Evolutionary conservation across 495 filamentous ascomycete species (phyloP).

Genomic region (Neurospora sp.): DNA sequence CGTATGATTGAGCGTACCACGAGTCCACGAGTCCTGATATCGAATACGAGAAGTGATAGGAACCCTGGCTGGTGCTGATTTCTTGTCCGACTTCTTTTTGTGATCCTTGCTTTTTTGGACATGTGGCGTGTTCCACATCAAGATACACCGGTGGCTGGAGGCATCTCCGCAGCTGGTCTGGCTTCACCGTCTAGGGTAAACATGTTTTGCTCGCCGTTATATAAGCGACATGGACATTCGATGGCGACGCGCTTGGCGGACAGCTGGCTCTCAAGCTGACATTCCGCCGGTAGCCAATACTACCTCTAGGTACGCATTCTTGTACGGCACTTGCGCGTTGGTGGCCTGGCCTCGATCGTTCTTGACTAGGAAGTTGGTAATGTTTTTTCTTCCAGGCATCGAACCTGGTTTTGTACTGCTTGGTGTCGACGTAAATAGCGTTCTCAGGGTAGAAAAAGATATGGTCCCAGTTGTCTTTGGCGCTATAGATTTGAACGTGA

Average conservation of each 20-base stretch:
- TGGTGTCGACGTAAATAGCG: no score
- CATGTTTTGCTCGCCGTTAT: background rate
- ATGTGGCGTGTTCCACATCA: background rate
- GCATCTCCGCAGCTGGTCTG: background rate
- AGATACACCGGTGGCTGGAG: background rate
- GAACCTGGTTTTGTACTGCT: no score
- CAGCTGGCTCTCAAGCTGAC: background rate
- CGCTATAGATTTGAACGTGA: no score
- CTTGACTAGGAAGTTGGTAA: no score
- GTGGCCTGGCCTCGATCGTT: no score
- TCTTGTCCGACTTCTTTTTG: background rate
- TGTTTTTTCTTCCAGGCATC: no score
- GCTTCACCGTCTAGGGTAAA: background rate
- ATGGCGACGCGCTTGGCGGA: background rate
- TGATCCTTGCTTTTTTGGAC: background rate
- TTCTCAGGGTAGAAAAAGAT: no score
- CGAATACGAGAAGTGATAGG: background rate
- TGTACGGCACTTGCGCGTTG: no score
- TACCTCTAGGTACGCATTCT: no score
- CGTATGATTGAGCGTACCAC: background rate
- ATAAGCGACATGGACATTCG: background rate
- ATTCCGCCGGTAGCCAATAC: background rate
- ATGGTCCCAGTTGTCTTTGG: no score
- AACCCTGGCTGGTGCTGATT: background rate
- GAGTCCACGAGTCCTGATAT: background rate